Evolutionary conservation across 768 basidiomycete species (phyloP), one percentile per base, ranked within the genome.

Genomic region (Lactifluus rugatus): DNA sequence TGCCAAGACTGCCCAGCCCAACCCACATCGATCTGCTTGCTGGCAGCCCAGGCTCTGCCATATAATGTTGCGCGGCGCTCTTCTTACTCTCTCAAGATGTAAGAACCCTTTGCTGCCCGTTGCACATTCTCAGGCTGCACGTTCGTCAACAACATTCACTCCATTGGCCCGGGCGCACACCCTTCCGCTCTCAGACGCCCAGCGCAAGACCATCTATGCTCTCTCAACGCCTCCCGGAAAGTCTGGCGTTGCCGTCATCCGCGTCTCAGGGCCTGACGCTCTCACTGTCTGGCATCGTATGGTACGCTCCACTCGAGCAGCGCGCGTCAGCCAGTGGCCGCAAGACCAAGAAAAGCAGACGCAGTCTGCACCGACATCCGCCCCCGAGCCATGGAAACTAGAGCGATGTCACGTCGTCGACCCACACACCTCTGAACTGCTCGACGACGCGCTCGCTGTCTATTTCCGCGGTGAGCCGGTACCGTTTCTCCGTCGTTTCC

Each of bases 221-320:
- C 76, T 93, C 26, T 89, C 92, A 0, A 93, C 91, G 0, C 89
- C 92, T 1, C 82, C 87, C 2, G 93, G 91, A 1, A 91, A 85
- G 61, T 90, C 80, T 3, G 93, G 92, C 16, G 78, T 95, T 17
- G 89, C 84, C 1, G 83, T 95, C 39, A 73, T 94, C 52, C 79
- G 93, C 57, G 74, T 95, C 9, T 93, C 91, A 2, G 93, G 93
- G 0, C 88, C 89, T 1, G 81, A 82, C 45, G 84, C 83, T 0
- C 68, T 77, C 21, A 62, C 71, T 0, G 88, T 90, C 1, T 88
- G 84, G 81, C 70, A 72, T 36, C 68, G 65, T 3, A 75, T 92
- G 72, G 81, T 89, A 0, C 75, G 75, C 55, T 68, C 73, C 5
- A 2, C 47, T 34, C 49, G 52, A 9, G 48, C 31, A 48, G 37